A percentile compares a stretch with the other conserved stretches of the same genome.
These are phyloP conservation scores for Fraxinus floribunda DNA, from an alignment of 305 asterid species.

Conservation along the genomic window DNA sequence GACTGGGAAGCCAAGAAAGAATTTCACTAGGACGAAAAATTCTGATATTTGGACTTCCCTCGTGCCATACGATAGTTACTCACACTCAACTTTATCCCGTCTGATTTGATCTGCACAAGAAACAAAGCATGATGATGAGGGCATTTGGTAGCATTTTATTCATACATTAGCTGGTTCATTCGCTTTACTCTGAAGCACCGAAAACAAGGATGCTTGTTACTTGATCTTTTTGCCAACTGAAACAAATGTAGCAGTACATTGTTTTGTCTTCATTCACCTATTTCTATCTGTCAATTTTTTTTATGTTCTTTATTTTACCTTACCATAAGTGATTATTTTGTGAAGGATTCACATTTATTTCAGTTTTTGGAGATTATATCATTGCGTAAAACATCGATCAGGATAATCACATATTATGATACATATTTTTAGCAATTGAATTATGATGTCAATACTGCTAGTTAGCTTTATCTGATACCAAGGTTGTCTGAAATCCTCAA, in stretches of 20 bases:
- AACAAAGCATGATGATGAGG: neutral
- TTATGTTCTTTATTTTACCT: neutral
- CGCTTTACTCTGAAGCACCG: neutral
- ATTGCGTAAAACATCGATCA: neutral
- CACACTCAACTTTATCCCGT: slow-evolving; percentile 26
- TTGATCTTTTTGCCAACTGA: neutral
- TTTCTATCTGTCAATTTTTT: neutral
- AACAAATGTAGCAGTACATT: neutral
- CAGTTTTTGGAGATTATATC: neutral
- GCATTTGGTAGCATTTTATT: neutral
- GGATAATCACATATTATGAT: neutral
- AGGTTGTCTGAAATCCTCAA: neutral
- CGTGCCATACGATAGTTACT: neutral
- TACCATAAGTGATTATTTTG: neutral
- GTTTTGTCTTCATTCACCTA: neutral
- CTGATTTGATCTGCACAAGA: slow-evolving; percentile 15
- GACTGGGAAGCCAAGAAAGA: slow-evolving; percentile 40
- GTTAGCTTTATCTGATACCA: neutral
- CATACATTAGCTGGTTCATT: slow-evolving; percentile 16
- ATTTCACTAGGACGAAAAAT: neutral
- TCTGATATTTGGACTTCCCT: slow-evolving; percentile 6
- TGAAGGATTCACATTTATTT: neutral
- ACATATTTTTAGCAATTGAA: neutral
- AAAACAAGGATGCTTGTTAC: neutral
- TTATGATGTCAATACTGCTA: neutral